Evolutionary conservation across 805 yeast species (phyloP).

Genomic region (Cephaloascus albidus): DNA sequence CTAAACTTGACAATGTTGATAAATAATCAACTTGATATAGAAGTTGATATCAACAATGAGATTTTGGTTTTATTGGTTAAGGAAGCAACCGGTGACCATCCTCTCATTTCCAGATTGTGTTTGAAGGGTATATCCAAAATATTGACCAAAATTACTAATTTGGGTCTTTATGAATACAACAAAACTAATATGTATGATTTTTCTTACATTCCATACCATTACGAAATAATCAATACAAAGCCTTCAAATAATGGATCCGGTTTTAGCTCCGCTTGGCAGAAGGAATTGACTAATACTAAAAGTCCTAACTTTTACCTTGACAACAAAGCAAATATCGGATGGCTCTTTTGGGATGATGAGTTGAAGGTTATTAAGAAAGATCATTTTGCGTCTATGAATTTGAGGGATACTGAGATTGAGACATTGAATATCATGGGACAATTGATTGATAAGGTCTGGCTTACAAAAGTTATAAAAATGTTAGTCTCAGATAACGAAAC

Average conservation of each 20-base stretch:
- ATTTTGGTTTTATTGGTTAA: slow-evolving; percentile 34
- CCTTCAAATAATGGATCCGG: background rate
- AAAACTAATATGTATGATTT: slow-evolving; percentile 32
- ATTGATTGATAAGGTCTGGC: slow-evolving; percentile 46
- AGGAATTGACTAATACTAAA: slow-evolving; percentile 40
- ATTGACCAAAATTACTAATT: slow-evolving; percentile 31
- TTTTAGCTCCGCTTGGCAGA: slow-evolving; percentile 20
- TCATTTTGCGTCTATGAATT: slow-evolving; percentile 11
- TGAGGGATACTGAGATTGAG: slow-evolving; percentile 31
- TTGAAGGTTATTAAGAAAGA: slow-evolving; percentile 35
- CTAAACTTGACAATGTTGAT: slow-evolving; percentile 41
- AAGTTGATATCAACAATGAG: slow-evolving; percentile 29
- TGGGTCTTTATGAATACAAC: slow-evolving; percentile 40
- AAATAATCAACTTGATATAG: slow-evolving; percentile 44
- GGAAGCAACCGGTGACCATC: slow-evolving; percentile 55
- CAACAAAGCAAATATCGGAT: slow-evolving; percentile 47
- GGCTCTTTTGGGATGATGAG: slow-evolving; percentile 66
- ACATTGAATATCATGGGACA: slow-evolving; percentile 34
- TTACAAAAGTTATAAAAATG: slow-evolving; percentile 36
- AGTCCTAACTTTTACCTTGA: slow-evolving; percentile 49
- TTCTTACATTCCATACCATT: slow-evolving; percentile 19
- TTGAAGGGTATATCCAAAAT: slow-evolving; percentile 51
- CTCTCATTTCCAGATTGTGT: slow-evolving; percentile 51
- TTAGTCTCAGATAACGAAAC: slow-evolving; percentile 63
- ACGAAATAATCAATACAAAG: slow-evolving; percentile 34